Base-by-base conservation (phyloP, 495 filamentous ascomycete genomes). In the Eremomyces bilateralis region DNA sequence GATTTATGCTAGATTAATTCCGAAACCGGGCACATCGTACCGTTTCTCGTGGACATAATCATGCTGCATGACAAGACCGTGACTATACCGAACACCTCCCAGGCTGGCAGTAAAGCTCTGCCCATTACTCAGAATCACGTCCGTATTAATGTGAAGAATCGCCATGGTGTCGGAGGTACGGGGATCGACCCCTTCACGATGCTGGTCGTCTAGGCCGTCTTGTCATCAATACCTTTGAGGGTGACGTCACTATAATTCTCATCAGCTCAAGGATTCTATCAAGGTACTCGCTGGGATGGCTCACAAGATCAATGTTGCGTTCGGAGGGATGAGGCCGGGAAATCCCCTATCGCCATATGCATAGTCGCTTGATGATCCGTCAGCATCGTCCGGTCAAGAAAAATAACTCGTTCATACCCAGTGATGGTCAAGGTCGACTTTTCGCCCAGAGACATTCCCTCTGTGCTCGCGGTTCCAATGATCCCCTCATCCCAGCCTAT, bases 401-500 rank as follows among this genome's bases (percentile, higher is more conserved):
- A 31, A 39, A 42, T 39, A 33, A 3, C 39, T 55, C 71, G 51
- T n/a, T n/a, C n/a, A n/a, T 62, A 84, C 80, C 67, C 65, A 19
- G 69, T 63, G 42, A 88, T 88, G 21, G 71, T 77, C 40, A 91
- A 57, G 13, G 71, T 73, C 17, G 77, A 71, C 54, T 73, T 76
- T 62, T 90, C 80, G 42, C 81, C 81, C 6, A 81, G 58, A 42
- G 62, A 72, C 78, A 91, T 85, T 40, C 68, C 58, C 25, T 45
- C 45, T 15, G 44, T 39, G 10, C 8, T 8, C 5, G 33, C 8
- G 16, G 37, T 35, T 24, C 28, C 43, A 16, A 66, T 55, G 20
- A 91, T 79, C 39, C 76, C 81, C 61, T 84, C 71, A 41, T 91
- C 81, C 81, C 81, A 91, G 30, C 81, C 80, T 83, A 47, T 29